Evolutionary conservation across 495 filamentous ascomycete species (phyloP), one percentile per base, ranked within the genome.

Genomic region (Aspergillus leporis): DNA sequence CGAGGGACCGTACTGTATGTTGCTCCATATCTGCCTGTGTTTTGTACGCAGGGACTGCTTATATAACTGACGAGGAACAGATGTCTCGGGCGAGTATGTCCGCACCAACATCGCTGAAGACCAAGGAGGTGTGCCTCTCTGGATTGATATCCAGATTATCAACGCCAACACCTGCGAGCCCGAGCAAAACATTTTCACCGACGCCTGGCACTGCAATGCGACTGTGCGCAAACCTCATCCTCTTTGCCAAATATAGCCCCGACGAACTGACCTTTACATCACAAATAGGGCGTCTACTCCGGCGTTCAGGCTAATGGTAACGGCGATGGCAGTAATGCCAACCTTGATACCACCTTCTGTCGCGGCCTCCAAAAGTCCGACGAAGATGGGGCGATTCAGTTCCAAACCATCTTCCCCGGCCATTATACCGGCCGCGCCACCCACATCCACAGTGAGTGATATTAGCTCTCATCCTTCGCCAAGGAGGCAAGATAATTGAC

Each of bases 61-160:
- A n/a, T 41, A 9, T 7, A 46, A 12, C 54, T 61, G 46, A 58
- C 34, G 4, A 25, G 1, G 8, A 32, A 16, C 13, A 72, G 71
- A 76, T 56, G 73, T 79, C 32, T 57, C 66, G 13, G 76, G 76
- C 16, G 80, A 82, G 63, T 65, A 78, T n/a, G 76, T 87, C 56
- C 78, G 85, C 21, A 66, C 76, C 41, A 74, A 87, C 57, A 71
- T 88, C 23, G 68, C 74, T 19, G 84, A 87, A 49, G 69, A 64
- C 23, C 75, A 87, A 63, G 51, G 61, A 5, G 85, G 87, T 58
- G 76, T 87, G 25, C 65, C 76, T n/a, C 70, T 86, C 14, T 76
- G 79, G 47, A 69, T 87, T 28, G 86, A 88, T 56, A 73, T 86
- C 60, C 82, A 85, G 53, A 62, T 88, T 23, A 72, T 87, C 51